Conservation (phyloP, 139 green algal species). For the Picochlorum sp. region DNA sequence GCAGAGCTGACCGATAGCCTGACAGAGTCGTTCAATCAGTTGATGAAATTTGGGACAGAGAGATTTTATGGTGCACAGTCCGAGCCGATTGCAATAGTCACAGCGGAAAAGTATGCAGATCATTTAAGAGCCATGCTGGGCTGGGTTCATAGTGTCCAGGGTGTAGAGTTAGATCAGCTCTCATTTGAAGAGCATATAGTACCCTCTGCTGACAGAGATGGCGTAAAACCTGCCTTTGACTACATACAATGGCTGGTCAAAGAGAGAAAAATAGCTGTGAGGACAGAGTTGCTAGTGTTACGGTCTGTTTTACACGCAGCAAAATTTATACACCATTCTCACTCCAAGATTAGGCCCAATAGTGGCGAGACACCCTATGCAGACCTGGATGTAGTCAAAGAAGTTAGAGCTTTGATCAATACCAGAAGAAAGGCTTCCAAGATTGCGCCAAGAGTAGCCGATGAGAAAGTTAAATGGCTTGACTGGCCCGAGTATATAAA, state of each 20-base stretch:
- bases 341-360: conserved; percentile 11
- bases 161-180: conserved; percentile 26
- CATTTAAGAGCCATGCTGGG: conserved; percentile 39
- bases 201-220: conserved; percentile 14
- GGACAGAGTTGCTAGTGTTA: conserved; percentile 26
- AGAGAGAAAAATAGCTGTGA: conserved; percentile 13
- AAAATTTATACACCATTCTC: conserved; percentile 44
- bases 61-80: conserved; percentile 26
- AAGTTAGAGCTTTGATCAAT: conserved; percentile 37
- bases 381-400: conserved; percentile 35
- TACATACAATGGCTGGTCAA: conserved; percentile 39
- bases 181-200: conserved; percentile 17
- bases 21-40: conserved; percentile 21
- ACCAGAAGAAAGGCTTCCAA: neutral
- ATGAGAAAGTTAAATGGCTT: conserved; percentile 48
- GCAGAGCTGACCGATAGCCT: conserved; percentile 14
- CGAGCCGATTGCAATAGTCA: conserved; percentile 29
- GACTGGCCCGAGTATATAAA: conserved; percentile 52
- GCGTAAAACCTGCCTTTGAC: conserved; percentile 31
- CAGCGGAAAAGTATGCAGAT: conserved; percentile 32
- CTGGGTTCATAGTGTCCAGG: conserved; percentile 24
- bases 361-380: conserved; percentile 36
- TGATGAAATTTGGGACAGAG: conserved; percentile 30
- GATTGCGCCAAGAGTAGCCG: conserved; percentile 2
- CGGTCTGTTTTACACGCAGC: conserved; percentile 14